Percentiles rank a stretch among this genome's conserved stretches.
Evolutionary conservation across 768 basidiomycete genomes (phyloP).

Genomic region (Tricholomella constricta): DNA sequence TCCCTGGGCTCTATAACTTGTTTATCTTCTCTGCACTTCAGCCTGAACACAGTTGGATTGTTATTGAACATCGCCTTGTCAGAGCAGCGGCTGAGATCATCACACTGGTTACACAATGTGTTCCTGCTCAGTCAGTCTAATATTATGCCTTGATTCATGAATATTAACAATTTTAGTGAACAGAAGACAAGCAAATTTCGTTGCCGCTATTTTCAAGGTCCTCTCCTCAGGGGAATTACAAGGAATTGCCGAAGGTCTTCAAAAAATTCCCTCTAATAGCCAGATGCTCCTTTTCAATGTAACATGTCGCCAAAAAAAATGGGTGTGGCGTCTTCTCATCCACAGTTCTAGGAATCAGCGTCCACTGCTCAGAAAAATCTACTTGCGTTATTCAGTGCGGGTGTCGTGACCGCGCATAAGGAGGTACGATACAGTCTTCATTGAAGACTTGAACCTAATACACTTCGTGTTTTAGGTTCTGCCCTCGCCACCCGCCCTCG

Average conservation of each 20-base stretch:
- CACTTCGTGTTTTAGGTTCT: constrained; percentile 43
- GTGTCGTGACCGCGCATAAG: constrained; percentile 61
- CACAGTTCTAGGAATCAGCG: constrained; percentile 39
- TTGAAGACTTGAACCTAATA: not conserved
- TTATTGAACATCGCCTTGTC: constrained; percentile 54
- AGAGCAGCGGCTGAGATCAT: constrained; percentile 66
- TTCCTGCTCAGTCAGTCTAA: constrained; percentile 63
- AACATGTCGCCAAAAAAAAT: constrained; percentile 16
- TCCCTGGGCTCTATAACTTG: constrained; percentile 71
- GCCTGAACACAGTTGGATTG: constrained; percentile 30
- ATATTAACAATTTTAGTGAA: constrained; percentile 1
- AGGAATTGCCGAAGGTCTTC: constrained; percentile 56
- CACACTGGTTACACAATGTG: constrained; percentile 62
- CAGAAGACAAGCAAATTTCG: constrained; percentile 70
- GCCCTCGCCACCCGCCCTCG: constrained; percentile 50
- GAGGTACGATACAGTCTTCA: constrained; percentile 48
- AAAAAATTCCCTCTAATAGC: constrained; percentile 41
- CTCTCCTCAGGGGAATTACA: constrained; percentile 56
- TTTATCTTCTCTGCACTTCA: constrained; percentile 46
- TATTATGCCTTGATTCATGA: not conserved
- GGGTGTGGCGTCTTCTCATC: constrained; percentile 8
- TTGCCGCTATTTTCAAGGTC: constrained; percentile 50
- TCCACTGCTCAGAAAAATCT: constrained; percentile 59
- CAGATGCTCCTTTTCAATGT: constrained; percentile 58
- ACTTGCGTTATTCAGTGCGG: constrained; percentile 66